Evolutionary conservation across 2,329 filamentous ascomycete genomes (phyloP).

Genomic region (Didymella exigua): DNA sequence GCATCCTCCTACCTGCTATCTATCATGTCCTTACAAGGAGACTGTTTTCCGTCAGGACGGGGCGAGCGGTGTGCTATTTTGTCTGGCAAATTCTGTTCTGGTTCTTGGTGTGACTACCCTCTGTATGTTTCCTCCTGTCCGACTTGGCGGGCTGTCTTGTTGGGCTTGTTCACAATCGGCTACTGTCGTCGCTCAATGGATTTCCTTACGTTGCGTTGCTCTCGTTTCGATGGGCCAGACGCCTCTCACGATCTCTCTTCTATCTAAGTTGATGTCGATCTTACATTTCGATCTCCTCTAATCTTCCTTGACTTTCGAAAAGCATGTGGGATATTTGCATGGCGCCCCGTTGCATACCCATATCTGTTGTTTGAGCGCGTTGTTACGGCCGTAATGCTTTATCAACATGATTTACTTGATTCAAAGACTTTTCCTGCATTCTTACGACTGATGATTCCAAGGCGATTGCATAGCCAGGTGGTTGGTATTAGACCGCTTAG

Average conservation of each 20-base stretch:
- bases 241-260: constrained; percentile 14
- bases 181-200: constrained; percentile 32
- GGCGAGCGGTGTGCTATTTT: constrained; percentile 25
- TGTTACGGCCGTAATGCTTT: constrained; percentile 15
- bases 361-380: constrained; percentile 17
- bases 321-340: constrained; percentile 17
- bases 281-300: constrained; percentile 21
- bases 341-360: constrained; percentile 20
- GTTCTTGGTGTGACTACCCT: constrained; percentile 30
- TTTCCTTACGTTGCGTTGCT: constrained; percentile 30
- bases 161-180: constrained; percentile 29
- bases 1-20: constrained; percentile 40
- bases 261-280: constrained; percentile 20
- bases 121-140: constrained; percentile 31
- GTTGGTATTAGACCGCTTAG: background rate
- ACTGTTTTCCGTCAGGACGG: constrained; percentile 36
- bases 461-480: background rate
- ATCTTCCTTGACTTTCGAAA: constrained; percentile 26
- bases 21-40: constrained; percentile 40
- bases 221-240: constrained; percentile 7
- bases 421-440: constrained; percentile 3
- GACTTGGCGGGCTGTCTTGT: constrained; percentile 24
- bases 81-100: constrained; percentile 25
- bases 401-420: constrained; percentile 13
- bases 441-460: constrained; percentile 5